Percentiles rank a stretch among this genome's conserved stretches.
phyloP scores from a whole-genome alignment of 129 eudicot species.

The Dittrichia graveolens region DNA sequence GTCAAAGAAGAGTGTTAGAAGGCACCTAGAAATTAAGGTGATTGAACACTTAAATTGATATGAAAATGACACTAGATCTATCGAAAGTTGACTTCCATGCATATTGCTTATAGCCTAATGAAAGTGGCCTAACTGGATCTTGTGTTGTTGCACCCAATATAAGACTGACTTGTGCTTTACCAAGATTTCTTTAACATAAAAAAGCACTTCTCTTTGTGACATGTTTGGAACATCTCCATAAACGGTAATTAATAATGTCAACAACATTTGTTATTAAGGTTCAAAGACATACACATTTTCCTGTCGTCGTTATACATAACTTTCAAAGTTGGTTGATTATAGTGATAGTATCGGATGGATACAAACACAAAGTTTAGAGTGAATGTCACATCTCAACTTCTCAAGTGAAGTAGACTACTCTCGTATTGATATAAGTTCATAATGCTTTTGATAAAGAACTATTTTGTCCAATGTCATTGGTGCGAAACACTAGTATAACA shows the following conservation, averaged over 20 bases:
- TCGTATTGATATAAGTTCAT: no score
- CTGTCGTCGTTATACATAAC: no score
- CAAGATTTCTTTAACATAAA: conserved; percentile 1
- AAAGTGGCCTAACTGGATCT: conserved; percentile 37
- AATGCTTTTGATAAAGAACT: no score
- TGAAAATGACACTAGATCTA: conserved; percentile 41
- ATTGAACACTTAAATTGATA: conserved; percentile 32
- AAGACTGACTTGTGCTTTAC: conserved; percentile 28
- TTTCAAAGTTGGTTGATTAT: no score
- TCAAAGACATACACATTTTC: conserved; percentile 22
- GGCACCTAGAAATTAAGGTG: conserved; percentile 27
- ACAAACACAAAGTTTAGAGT: no score
- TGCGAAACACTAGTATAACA: no score
- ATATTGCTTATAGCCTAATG: conserved; percentile 43
- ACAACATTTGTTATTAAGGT: conserved; percentile 30
- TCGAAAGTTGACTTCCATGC: conserved; percentile 35
- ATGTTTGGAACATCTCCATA: conserved; percentile 28
- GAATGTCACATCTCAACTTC: no score
- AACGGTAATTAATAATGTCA: conserved; percentile 31
- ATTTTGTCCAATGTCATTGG: no score
- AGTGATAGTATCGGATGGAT: no score
- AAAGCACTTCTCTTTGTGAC: conserved; percentile 15
- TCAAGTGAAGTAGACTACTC: no score
- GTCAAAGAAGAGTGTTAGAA: conserved; percentile 32
- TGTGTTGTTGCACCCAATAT: conserved; percentile 37